A percentile compares a stretch with the other conserved stretches of the same genome.
These are phyloP conservation scores for Dactylellina sp. DNA, from an alignment of 2,329 filamentous ascomycete genomes.

Conservation along the genomic window DNA sequence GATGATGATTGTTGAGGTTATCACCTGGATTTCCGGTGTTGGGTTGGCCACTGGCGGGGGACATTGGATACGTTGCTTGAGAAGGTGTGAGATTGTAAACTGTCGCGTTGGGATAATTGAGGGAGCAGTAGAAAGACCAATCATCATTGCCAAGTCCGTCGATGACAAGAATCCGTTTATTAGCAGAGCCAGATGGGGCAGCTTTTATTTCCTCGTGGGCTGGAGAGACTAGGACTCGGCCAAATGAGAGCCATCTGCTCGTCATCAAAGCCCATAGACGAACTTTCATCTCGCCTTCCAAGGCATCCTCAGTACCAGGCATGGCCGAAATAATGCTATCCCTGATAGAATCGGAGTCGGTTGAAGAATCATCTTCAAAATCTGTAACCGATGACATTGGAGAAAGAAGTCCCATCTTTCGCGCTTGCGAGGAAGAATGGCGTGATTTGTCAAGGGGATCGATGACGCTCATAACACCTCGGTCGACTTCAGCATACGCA, in stretches of 20 bases:
- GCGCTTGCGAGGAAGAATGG: conserved; percentile 56
- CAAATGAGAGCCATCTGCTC: conserved; percentile 88
- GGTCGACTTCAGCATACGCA: conserved; percentile 47
- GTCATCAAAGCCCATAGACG: conserved; percentile 84
- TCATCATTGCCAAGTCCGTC: conserved; percentile 88
- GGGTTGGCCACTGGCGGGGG: conserved; percentile 68
- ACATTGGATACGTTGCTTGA: conserved; percentile 41
- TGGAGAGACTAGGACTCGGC: conserved; percentile 84
- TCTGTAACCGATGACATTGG: conserved; percentile 52
- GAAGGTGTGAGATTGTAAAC: conserved; percentile 80
- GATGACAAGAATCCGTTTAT: conserved; percentile 78
- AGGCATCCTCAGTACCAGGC: conserved; percentile 64
- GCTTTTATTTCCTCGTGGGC: conserved; percentile 75
- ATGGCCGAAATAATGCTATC: conserved; percentile 62
- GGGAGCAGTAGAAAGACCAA: conserved; percentile 86
- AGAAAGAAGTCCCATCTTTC: conserved; percentile 35
- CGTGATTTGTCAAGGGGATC: conserved; percentile 59
- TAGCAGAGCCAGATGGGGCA: conserved; percentile 58
- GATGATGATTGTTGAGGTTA: conserved; percentile 76
- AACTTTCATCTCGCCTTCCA: conserved; percentile 76
- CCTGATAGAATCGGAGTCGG: conserved; percentile 56
- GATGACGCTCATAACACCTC: conserved; percentile 46
- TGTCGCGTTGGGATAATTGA: conserved; percentile 79
- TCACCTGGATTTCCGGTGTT: conserved; percentile 61
- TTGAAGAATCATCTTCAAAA: conserved; percentile 53